Conservation (phyloP, 768 basidiomycete species). For the Chalciporus piperatus region DNA sequence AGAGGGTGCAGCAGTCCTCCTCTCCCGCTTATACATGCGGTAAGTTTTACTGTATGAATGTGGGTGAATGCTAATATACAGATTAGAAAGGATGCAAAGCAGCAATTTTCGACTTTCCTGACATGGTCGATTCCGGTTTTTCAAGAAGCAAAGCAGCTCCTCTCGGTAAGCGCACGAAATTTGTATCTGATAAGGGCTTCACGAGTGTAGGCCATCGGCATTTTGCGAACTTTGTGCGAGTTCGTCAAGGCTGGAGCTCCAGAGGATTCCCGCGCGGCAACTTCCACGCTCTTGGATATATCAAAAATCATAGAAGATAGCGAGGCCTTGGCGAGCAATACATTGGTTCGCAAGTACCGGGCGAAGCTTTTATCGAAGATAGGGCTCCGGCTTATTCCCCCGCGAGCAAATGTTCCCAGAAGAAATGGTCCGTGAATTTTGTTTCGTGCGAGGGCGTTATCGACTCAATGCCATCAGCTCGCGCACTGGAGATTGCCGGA, state of each 20-base stretch:
- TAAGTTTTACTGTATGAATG: slow-evolving; percentile 29
- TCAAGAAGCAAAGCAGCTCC: slow-evolving; percentile 39
- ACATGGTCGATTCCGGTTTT: slow-evolving; percentile 43
- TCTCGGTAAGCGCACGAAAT: slow-evolving; percentile 43
- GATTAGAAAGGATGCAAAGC: slow-evolving; percentile 56
- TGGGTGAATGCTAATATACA: slow-evolving; percentile 9
- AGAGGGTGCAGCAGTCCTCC: slow-evolving; percentile 76
- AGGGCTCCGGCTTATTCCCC: slow-evolving; percentile 60
- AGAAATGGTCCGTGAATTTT: slow-evolving; percentile 39
- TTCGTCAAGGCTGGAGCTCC: slow-evolving; percentile 62
- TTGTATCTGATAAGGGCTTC: not conserved
- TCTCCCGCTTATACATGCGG: slow-evolving; percentile 82
- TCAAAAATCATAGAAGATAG: slow-evolving; percentile 41
- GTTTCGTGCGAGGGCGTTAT: slow-evolving; percentile 24
- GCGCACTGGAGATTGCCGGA: slow-evolving; percentile 20
- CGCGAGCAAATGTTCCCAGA: slow-evolving; percentile 33
- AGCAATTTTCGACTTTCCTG: slow-evolving; percentile 52
- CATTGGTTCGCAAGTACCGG: slow-evolving; percentile 64
- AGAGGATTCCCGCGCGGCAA: slow-evolving; percentile 46
- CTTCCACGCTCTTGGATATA: slow-evolving; percentile 45
- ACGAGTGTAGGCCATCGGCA: slow-evolving; percentile 56
- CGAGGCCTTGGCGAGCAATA: slow-evolving; percentile 48
- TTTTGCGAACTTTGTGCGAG: slow-evolving; percentile 68
- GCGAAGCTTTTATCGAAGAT: slow-evolving; percentile 68
- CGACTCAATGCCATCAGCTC: slow-evolving; percentile 20